Percentiles rank a stretch among this genome's conserved stretches.
phyloP scores from a whole-genome alignment of 345 rosid genomes.

The Euphorbia peplus region DNA sequence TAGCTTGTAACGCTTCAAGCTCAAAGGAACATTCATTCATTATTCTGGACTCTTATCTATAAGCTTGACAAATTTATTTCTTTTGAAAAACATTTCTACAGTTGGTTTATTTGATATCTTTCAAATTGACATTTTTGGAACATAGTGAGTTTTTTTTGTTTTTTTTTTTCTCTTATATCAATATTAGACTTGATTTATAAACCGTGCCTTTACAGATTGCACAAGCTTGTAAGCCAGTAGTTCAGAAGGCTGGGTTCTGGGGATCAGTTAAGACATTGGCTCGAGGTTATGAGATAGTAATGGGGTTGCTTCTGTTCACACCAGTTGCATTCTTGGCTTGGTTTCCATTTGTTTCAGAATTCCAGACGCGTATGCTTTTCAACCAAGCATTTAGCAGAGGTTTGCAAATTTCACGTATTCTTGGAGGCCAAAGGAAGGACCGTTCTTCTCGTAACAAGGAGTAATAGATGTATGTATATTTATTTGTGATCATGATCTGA shows the following conservation, averaged over 20 bases:
- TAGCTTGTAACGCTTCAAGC: too few relatives aligned
- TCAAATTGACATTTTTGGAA: too few relatives aligned
- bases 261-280: conserved; percentile 86
- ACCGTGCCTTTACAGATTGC: conserved; percentile 55
- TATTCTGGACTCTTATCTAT: too few relatives aligned
- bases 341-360: conserved; percentile 98
- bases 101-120: too few relatives aligned
- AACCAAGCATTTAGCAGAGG: conserved; percentile 99
- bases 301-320: conserved; percentile 92
- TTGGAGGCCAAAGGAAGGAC: conserved; percentile 88
- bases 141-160: background rate
- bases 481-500: background rate
- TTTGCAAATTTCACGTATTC: conserved; percentile 96
- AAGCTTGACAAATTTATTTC: too few relatives aligned
- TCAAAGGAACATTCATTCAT: too few relatives aligned
- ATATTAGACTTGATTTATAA: background rate
- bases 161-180: background rate
- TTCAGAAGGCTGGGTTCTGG: conserved; percentile 79
- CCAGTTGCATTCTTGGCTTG: conserved; percentile 98
- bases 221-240: conserved; percentile 84
- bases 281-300: conserved; percentile 88
- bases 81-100: too few relatives aligned
- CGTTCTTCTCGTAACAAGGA: conserved; percentile 76
- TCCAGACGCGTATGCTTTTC: conserved; percentile 98
- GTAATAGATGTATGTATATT: conserved; percentile 10